These are phyloP conservation scores for Botrytis byssoidea DNA, from an alignment of 2,329 filamentous ascomycete species.

Conservation along the genomic window DNA sequence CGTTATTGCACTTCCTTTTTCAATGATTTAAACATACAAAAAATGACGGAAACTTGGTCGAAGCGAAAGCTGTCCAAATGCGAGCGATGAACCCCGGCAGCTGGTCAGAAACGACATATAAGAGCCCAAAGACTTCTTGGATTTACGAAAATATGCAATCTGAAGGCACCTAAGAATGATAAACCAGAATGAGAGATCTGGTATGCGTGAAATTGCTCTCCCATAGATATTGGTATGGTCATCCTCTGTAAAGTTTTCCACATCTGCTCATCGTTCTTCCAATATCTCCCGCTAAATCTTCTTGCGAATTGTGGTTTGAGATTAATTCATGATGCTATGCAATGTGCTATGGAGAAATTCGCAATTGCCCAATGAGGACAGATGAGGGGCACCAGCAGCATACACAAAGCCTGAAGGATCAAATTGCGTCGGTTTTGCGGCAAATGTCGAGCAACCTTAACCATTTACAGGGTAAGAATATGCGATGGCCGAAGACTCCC, in stretches of 20 bases:
- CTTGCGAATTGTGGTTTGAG: background rate
- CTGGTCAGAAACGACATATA: background rate
- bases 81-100: background rate
- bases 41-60: background rate
- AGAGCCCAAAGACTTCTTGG: background rate
- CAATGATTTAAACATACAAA: background rate
- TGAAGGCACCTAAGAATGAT: background rate
- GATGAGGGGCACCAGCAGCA: background rate
- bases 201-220: background rate
- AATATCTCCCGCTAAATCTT: background rate
- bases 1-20: background rate
- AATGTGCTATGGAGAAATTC: background rate
- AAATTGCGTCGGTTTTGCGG: background rate
- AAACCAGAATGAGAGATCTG: background rate
- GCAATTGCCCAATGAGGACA: background rate
- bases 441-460: constrained; percentile 3
- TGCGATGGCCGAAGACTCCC: background rate
- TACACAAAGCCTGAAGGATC: background rate
- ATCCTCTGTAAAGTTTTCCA: background rate
- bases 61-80: constrained; percentile 4
- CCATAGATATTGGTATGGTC: background rate
- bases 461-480: background rate
- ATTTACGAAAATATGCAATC: background rate
- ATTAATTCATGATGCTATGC: background rate
- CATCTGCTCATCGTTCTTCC: background rate